Base-by-base conservation (phyloP, 208 protist genomes). In the Crithidia sp. region DNA sequence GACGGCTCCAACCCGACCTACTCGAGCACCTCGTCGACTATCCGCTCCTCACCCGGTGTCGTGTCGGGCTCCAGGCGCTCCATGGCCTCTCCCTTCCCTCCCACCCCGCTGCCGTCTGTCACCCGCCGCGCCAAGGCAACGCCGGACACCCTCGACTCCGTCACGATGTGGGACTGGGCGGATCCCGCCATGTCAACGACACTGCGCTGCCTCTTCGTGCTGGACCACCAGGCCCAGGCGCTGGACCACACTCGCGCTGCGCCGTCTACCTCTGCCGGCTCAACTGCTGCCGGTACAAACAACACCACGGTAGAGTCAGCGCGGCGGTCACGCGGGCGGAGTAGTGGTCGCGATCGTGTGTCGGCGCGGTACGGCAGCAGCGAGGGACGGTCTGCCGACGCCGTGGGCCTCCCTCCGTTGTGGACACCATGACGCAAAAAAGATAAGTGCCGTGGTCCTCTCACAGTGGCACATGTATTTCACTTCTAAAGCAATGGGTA, bases 81-180 rank as follows among this genome's bases (percentile, higher is more conserved):
- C 39, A 7, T 49, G 7, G 49, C 62, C 10, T 67, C 49, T 4
- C 43, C 36, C n/a, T 67, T 49, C 7, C 14, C 49, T 4, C 9
- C 2, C 14, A 5, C 60, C 2, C 37, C 49, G 36, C 44, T 54
- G 69, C 53, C 52, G 12, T 65, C 62, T 14, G 0, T 54, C 54
- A 63, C 36, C 57, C 64, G 17, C 7, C 47, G 56, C 6, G 13
- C 5, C 40, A 58, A 71, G 43, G 39, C 40, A 10, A 77, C 58
- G 2, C 64, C 47, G 4, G 56, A 64, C 8, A 47, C 52, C 3
- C 60, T 73, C 2, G 53, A 63, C 16, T 12, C 63, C 0, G 67
- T 73, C 12, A 79, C 74, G 3, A 68, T 79, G 74, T 79, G 74
- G 74, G 74, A 79, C 41, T 79, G 59, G 67, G 54, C 61, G 7